A percentile compares a stretch with the other conserved stretches of the same genome.
Conservation (phyloP, 2,329 filamentous ascomycete genomes). For the Canariomyces notabilis region DNA sequence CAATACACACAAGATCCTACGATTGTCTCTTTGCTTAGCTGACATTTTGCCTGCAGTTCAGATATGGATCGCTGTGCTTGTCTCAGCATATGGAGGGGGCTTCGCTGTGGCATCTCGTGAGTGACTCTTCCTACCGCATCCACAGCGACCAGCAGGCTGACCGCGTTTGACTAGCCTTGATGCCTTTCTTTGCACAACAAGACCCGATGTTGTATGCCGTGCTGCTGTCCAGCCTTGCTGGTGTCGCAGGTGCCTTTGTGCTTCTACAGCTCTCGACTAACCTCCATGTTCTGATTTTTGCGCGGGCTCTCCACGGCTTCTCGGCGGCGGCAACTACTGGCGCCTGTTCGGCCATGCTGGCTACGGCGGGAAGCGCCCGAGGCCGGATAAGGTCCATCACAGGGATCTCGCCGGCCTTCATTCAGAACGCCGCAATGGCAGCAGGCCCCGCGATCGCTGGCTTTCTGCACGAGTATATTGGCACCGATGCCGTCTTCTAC, state of each 20-base stretch:
- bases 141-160: background rate
- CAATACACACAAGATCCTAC: accelerated
- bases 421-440: slow-evolving; percentile 21
- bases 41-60: slow-evolving; percentile 13
- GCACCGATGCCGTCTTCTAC: slow-evolving; percentile 16
- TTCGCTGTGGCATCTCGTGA: slow-evolving; percentile 22
- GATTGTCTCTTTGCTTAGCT: background rate
- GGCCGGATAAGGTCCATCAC: background rate
- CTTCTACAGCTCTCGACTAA: slow-evolving; percentile 17
- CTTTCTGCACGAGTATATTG: slow-evolving; percentile 14
- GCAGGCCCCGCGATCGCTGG: slow-evolving; percentile 16
- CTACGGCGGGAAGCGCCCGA: slow-evolving; percentile 3
- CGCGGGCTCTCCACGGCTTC: slow-evolving; percentile 22
- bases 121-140: background rate
- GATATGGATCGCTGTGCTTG: slow-evolving; percentile 23
- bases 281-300: slow-evolving; percentile 15
- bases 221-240: slow-evolving; percentile 16
- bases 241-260: slow-evolving; percentile 13
- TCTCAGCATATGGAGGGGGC: slow-evolving; percentile 23
- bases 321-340: slow-evolving; percentile 16
- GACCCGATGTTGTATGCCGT: slow-evolving; percentile 12
- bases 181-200: slow-evolving; percentile 17
- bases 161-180: slow-evolving; percentile 12
- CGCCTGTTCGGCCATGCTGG: slow-evolving; percentile 16
- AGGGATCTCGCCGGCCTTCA: slow-evolving; percentile 17